phyloP scores from a whole-genome alignment of 495 filamentous ascomycete genomes.

The Tuber magnatum region DNA sequence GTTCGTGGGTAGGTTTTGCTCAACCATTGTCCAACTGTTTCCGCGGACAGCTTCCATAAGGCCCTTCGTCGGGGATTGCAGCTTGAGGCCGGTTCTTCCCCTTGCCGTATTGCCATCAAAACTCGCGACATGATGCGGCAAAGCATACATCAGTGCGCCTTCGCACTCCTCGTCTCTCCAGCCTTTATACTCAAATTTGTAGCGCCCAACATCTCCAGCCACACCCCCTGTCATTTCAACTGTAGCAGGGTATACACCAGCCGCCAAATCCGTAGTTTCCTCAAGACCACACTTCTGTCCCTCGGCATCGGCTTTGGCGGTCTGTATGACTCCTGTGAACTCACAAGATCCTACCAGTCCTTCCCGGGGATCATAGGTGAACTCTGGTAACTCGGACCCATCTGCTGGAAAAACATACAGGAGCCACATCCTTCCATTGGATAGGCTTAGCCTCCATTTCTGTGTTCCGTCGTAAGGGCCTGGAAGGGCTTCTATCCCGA shows the following conservation, averaged over 20 bases:
- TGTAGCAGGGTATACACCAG: conserved; percentile 63
- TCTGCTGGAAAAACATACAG: conserved; percentile 61
- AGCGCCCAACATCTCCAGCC: conserved; percentile 56
- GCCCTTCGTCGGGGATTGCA: conserved; percentile 85
- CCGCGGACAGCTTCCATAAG: conserved; percentile 63
- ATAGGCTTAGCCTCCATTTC: conserved; percentile 67
- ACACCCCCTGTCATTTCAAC: conserved; percentile 58
- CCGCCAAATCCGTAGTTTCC: conserved; percentile 62
- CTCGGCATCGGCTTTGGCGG: conserved; percentile 45
- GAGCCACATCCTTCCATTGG: conserved; percentile 70
- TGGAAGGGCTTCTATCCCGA: conserved; percentile 53
- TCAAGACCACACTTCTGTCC: conserved; percentile 58
- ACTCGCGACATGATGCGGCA: conserved; percentile 76
- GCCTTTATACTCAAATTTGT: conserved; percentile 57
- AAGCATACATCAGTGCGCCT: conserved; percentile 72
- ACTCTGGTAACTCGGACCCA: conserved; percentile 45
- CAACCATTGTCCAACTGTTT: conserved; percentile 72
- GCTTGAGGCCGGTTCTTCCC: conserved; percentile 52
- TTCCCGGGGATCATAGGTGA: conserved; percentile 45
- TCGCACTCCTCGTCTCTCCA: background rate
- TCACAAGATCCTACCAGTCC: conserved; percentile 11
- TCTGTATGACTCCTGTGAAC: conserved; percentile 68
- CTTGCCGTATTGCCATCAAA: conserved; percentile 57
- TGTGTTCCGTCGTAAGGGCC: conserved; percentile 57
- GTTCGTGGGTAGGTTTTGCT: conserved; percentile 60